phyloP scores from a whole-genome alignment of 2,329 filamentous ascomycete species.

The Alternaria longipes region DNA sequence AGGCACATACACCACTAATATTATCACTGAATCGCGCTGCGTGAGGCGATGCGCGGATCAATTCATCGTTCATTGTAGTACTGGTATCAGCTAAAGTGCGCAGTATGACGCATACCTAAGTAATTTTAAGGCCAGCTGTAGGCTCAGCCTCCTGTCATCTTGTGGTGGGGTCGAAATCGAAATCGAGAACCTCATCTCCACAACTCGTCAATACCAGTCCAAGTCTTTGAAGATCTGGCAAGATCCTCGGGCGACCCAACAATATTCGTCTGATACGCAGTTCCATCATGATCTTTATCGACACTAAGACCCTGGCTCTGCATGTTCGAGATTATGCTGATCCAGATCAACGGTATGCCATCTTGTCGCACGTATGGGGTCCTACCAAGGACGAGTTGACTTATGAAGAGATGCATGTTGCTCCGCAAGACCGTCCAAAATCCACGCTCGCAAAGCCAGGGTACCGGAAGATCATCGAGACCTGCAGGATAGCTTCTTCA shows the following conservation, averaged over 20 bases:
- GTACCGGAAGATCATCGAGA: slow-evolving; percentile 19
- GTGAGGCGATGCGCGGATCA: fast-evolving
- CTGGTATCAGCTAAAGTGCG: background rate
- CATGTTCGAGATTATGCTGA: background rate
- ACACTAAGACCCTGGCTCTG: slow-evolving; percentile 6
- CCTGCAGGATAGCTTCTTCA: slow-evolving; percentile 15
- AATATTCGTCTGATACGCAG: background rate
- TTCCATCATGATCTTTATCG: slow-evolving; percentile 9
- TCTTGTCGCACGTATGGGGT: slow-evolving; percentile 27
- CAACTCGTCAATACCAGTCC: background rate
- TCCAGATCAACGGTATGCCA: slow-evolving; percentile 13
- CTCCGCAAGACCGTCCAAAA: slow-evolving; percentile 4
- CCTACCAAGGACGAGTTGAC: slow-evolving; percentile 11
- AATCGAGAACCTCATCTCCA: background rate
- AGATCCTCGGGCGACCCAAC: background rate
- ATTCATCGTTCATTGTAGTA: background rate
- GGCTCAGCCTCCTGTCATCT: background rate
- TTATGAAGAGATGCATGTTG: slow-evolving; percentile 16
- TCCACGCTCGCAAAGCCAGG: slow-evolving; percentile 14
- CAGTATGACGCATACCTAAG: background rate
- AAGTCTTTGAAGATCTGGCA: background rate
- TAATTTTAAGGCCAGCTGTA: background rate
- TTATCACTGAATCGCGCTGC: background rate
- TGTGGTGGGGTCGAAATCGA: background rate
- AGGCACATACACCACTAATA: background rate